These are phyloP conservation scores for Triticum turgidum DNA, from an alignment of 176 grass and related monocot species.

Conservation along the genomic window DNA sequence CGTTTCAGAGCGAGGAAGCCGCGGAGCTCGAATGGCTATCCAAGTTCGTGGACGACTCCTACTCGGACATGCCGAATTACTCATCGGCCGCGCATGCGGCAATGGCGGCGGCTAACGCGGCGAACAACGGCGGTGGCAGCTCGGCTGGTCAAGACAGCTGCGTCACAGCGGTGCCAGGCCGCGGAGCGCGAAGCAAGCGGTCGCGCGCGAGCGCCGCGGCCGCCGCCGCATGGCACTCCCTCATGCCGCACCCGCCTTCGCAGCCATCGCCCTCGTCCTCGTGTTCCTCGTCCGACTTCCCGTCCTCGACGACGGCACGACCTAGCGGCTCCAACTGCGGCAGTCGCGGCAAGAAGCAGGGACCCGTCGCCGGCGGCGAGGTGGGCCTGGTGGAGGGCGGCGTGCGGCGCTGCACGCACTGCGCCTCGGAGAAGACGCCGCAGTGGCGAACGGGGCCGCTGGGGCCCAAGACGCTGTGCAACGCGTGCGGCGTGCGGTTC, in stretches of 20 bases:
- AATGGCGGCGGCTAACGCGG: conserved; percentile 38
- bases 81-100: conserved; percentile 48
- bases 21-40: conserved; percentile 99
- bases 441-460: conserved; percentile 96
- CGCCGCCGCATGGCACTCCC: conserved; percentile 67
- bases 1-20: conserved; percentile 79
- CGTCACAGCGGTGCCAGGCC: conserved; percentile 40
- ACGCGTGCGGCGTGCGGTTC: conserved; percentile 94
- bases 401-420: conserved; percentile 93
- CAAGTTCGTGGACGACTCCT: conserved; percentile 98
- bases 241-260: conserved; percentile 38
- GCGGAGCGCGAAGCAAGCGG: conserved; percentile 74
- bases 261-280: conserved; percentile 78
- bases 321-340: not conserved
- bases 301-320: conserved; percentile 38
- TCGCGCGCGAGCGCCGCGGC: conserved; percentile 40
- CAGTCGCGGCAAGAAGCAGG: conserved; percentile 49
- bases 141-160: conserved; percentile 53
- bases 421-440: conserved; percentile 98
- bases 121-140: conserved; percentile 13
- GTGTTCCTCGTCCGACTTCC: conserved; percentile 90
- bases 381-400: conserved; percentile 64
- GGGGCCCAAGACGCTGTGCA: conserved; percentile 98
- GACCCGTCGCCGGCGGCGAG: conserved; percentile 23
- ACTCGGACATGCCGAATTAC: conserved; percentile 84